Conservation (phyloP, 371 early-diverging fungal species). For the Mucor velutinosus region DNA sequence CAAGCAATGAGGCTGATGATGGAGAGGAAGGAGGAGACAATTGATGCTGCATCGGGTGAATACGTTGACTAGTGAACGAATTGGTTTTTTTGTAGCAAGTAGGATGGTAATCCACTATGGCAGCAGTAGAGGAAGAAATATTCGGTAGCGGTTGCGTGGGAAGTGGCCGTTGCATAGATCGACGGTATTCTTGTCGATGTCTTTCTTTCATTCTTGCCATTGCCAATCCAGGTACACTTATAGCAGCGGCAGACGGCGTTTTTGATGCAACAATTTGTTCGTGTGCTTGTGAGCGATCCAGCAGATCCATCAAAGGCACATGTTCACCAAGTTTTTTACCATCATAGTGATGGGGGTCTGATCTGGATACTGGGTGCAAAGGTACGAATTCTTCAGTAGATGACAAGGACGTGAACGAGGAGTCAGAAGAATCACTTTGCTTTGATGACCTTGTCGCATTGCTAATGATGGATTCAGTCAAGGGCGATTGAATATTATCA, state of each 20-base stretch:
- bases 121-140: background rate
- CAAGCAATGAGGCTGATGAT: background rate
- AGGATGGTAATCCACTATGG: background rate
- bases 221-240: background rate
- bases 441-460: background rate
- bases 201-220: constrained; percentile 35
- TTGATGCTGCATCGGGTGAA: background rate
- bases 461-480: background rate
- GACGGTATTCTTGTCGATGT: constrained; percentile 22
- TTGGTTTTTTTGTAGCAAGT: background rate
- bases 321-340: background rate
- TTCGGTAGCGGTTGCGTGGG: too few relatives aligned
- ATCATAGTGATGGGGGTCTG: background rate
- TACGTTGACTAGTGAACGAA: background rate
- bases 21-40: background rate
- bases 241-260: background rate
- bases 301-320: background rate
- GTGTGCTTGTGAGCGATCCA: background rate
- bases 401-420: background rate
- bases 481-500: background rate
- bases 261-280: background rate
- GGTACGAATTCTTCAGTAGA: background rate
- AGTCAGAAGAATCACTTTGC: background rate
- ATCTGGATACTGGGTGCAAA: background rate
- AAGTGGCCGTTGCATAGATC: background rate